Base-by-base conservation (phyloP, 2,329 filamentous ascomycete species). In the Massarina eburnea region DNA sequence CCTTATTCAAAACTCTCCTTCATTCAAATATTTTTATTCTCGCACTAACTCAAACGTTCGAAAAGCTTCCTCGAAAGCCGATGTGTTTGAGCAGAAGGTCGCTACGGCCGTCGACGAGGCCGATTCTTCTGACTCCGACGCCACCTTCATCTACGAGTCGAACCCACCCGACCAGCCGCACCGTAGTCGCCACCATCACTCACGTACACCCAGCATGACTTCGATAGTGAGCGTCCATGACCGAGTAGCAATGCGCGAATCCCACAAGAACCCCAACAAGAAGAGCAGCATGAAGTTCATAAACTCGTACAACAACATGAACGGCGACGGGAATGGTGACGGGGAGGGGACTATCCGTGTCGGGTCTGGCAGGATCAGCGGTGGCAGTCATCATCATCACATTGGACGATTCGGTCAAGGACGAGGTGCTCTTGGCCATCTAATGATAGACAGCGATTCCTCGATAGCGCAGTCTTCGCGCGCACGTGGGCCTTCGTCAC, bases 81-180 rank as follows among this genome's bases (percentile, higher is more conserved):
- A 99, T 71, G 91, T 97, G 49, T 99, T 99, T 68, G 94, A 97
- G 74, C 91, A 91, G 57, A 95, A 95, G 66, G 91, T 99, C 57
- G 92, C 92, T 40, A 96, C 86, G 68, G 92, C 92, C 8, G 91
- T 99, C 41, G 92, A 97, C 67, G 91, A 97, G 70, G 91, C 90
- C 35, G 89, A 96, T 69, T 95, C 92, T 10, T 96, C 92, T 6
- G 94, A 99, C 68, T 97, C 92, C 1, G 94, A 96, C 62, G 94
- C 97, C 71, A 97, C 94, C 0, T 99, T 97, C 70, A 94, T 99
- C 14, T 99, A 99, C 73, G 94, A 99, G 71, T 97, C 94, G 20
- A 99, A 99, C 63, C 94, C 92, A 8, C 79, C 80, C 12, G 83
- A 85, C 55, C 76, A 72, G 43, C 71, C 79, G 22, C 75, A 80